Evolutionary conservation across 306 rosid genomes (phyloP), one percentile per base, ranked within the genome.

Genomic region (Cicer pinnatifidum): DNA sequence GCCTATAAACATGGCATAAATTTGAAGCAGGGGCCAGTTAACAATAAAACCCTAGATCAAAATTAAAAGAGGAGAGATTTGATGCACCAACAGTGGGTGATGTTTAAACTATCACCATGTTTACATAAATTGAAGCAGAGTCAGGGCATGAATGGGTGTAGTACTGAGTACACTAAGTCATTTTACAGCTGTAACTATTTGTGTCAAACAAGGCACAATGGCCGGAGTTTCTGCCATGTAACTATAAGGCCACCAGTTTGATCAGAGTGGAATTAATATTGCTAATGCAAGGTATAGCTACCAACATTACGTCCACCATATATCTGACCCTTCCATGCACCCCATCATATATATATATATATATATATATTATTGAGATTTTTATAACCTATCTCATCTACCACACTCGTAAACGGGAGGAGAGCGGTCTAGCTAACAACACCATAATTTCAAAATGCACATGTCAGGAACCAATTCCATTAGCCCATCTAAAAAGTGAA

Each of bases 371-470:
- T 28, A 3, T 28, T 28, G 8, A 47, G 53, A 47, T 12, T 12
- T 12, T 47, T 12, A 47, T 47, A 47, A 12, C 53, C 53, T 12
- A 11, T 47, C 17, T 47, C 15, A 11, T 17, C 37, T 19, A 54
- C 12, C 12, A 54, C 35, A 9, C 37, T 54, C 61, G 19, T 54
- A 45, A 67, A 67, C 37, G 51, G 53, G 28, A 9, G 74, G 80
- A 47, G 45, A 41, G 69, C 40, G 69, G n/a, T 33, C 71, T 17
- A 1, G 47, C 11, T 33, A 78, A 51, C 68, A 79, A 13, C 48
- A 6, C 17, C 46, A 38, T 80, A 70, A 71, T n/a, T 59, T 51
- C 75, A 53, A 39, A 53, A 61, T n/a, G 53, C 59, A 66, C 20
- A 13, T 1, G 35, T 28, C 35, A 28, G 35, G 35, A 28, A 28